Evolutionary conservation across 179 eudicot species (phyloP).

Genomic region (Spergularia azorica): DNA sequence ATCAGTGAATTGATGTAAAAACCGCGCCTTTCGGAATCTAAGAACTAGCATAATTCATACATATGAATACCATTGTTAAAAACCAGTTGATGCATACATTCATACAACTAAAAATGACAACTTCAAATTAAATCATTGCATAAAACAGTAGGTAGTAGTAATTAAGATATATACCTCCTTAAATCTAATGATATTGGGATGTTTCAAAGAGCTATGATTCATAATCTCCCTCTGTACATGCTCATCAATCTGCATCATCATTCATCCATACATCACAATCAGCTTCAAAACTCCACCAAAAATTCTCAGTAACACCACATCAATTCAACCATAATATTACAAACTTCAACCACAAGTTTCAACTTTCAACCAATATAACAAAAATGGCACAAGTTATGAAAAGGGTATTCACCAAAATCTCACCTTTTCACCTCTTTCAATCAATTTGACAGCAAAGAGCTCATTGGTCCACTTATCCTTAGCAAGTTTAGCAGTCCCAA

Average conservation of each 20-base stretch:
- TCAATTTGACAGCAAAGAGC: slow-evolving; percentile 76
- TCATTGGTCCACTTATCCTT: slow-evolving; percentile 62
- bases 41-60: neutral
- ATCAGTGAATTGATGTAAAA: neutral
- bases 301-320: slow-evolving; percentile 11
- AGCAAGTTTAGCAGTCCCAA: slow-evolving; percentile 82
- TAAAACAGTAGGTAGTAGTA: neutral
- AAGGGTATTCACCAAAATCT: neutral
- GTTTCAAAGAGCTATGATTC: slow-evolving; percentile 80
- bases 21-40: neutral
- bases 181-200: slow-evolving; percentile 77
- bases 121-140: neutral
- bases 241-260: slow-evolving; percentile 72
- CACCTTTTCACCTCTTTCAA: slow-evolving; percentile 89
- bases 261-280: neutral
- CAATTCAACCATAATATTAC: slow-evolving; percentile 19
- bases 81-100: neutral
- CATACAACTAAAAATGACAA: too few relatives aligned
- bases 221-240: slow-evolving; percentile 85
- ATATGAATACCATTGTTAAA: too few relatives aligned
- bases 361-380: neutral
- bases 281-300: slow-evolving; percentile 12
- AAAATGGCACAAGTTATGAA: neutral
- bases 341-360: neutral
- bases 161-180: slow-evolving; percentile 60